Evolutionary conservation across 2,329 filamentous ascomycete genomes (phyloP), one percentile per base, ranked within the genome.

Genomic region (Metarhizium anisopliae): DNA sequence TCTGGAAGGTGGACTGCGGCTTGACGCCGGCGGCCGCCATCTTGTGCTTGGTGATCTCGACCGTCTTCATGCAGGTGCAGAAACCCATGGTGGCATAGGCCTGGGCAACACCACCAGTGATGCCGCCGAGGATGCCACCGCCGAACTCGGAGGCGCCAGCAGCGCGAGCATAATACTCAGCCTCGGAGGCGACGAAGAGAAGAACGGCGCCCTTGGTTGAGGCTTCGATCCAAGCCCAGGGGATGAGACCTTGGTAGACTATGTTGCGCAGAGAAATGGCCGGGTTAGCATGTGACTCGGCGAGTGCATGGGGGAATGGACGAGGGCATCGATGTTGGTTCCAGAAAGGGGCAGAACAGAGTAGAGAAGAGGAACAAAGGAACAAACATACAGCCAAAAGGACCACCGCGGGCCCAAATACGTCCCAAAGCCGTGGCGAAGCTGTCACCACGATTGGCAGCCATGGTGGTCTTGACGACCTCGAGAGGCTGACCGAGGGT

Each of bases 11-110:
- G 67, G 90, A 85, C n/a, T 85, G 89, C 29, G 90, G 89, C 77
- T 90, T 90, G 63, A 86, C 84, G 65, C 94, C 94, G 47, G 84
- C 63, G 38, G 90, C 86, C 14, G 90, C 91, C 69, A 94, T 80
- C 83, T 97, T 97, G 81, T 94, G 88, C 78, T 96, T 95, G 70
- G 94, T 99, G 76, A 99, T 99, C 76, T 99, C 94, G 63, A 97
- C 94, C 61, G 94, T 99, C 86, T 99, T 99, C 94, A 99, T 99
- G 84, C 94, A 99, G 59, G 94, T 99, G 78, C 94, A 99, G 85
- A 99, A 99, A 64, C 94, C 94, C 93, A 99, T 99, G 72, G 94
- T 99, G 63, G 94, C 94, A 73, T 99, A 99, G 58, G 94, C 94
- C 78, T 99, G 94, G 50, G 93, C 94, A 58, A 99, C 85, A 81